phyloP scores from a whole-genome alignment of 2,329 filamentous ascomycete genomes.

The Ustilaginoidea virens region DNA sequence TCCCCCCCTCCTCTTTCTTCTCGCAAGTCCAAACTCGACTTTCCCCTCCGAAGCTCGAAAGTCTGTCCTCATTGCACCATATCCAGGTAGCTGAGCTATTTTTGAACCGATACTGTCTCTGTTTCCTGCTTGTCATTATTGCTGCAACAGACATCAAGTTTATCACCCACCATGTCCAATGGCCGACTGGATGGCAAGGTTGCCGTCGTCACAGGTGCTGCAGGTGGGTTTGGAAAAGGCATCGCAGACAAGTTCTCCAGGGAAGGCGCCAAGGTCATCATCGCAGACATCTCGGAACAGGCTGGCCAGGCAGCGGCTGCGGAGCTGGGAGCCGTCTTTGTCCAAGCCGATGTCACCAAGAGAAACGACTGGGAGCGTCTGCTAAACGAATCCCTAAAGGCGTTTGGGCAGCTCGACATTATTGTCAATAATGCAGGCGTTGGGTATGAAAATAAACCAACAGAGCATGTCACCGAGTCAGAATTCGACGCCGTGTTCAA shows the following conservation, averaged over 20 bases:
- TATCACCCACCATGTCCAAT: slow-evolving; percentile 8
- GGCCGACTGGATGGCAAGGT: slow-evolving; percentile 25
- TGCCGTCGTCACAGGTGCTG: slow-evolving; percentile 35
- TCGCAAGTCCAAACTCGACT: no score
- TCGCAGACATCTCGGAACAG: slow-evolving; percentile 42
- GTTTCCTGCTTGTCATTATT: no score
- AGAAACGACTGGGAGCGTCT: slow-evolving; percentile 36
- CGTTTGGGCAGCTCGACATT: slow-evolving; percentile 37
- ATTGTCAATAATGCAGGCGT: slow-evolving; percentile 47
- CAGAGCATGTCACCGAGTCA: slow-evolving; percentile 44
- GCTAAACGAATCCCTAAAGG: slow-evolving; percentile 26
- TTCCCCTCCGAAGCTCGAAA: no score
- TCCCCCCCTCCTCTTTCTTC: no score
- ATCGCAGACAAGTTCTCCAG: slow-evolving; percentile 42
- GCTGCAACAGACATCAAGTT: no score
- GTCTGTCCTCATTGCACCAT: no score
- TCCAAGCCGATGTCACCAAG: slow-evolving; percentile 33
- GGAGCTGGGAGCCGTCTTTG: slow-evolving; percentile 27
- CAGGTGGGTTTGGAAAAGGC: slow-evolving; percentile 47
- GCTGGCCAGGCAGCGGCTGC: slow-evolving; percentile 31
- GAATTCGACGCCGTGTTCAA: slow-evolving; percentile 53
- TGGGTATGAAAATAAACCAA: slow-evolving; percentile 45
- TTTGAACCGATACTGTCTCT: no score
- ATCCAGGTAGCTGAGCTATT: no score
- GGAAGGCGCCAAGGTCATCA: slow-evolving; percentile 45